These are phyloP conservation scores for Podosphaera leucotricha DNA, from an alignment of 2,329 filamentous ascomycete species.

Conservation along the genomic window DNA sequence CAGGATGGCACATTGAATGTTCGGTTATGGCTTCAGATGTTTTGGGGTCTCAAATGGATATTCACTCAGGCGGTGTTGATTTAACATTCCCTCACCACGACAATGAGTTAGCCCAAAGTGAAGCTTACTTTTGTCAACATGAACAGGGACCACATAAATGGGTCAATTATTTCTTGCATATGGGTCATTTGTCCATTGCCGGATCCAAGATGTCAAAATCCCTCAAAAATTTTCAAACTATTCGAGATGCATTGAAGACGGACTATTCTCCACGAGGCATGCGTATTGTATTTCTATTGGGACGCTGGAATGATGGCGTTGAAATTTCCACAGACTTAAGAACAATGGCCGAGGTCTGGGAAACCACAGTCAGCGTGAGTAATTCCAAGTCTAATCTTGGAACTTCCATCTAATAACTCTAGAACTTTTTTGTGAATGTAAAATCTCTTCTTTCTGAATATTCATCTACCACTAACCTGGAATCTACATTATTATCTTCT, in stretches of 20 bases:
- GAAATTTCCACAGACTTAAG: constrained; percentile 74
- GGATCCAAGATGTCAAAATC: constrained; percentile 94
- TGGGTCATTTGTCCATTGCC: constrained; percentile 74
- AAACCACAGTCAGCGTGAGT: constrained; percentile 46
- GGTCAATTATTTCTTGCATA: constrained; percentile 93
- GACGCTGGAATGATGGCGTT: constrained; percentile 73
- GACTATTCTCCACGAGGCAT: constrained; percentile 57
- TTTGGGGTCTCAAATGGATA: constrained; percentile 68
- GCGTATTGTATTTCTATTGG: constrained; percentile 68
- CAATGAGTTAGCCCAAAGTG: constrained; percentile 75
- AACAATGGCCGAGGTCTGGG: constrained; percentile 52
- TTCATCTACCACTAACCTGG: constrained; percentile 6
- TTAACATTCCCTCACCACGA: constrained; percentile 81
- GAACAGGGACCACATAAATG: constrained; percentile 38
- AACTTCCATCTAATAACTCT: constrained; percentile 2
- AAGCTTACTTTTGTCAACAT: constrained; percentile 42
- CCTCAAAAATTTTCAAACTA: constrained; percentile 88
- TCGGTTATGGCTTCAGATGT: constrained; percentile 82
- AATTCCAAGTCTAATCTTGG: neutral
- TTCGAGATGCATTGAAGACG: constrained; percentile 51
- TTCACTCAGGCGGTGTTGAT: constrained; percentile 83
- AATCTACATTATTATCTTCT: constrained; percentile 7
- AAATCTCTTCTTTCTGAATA: constrained; percentile 29
- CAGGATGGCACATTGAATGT: constrained; percentile 96
- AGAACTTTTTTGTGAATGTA: constrained; percentile 35